Evolutionary conservation across 768 basidiomycete genomes (phyloP).

Genomic region (Mycena venus): DNA sequence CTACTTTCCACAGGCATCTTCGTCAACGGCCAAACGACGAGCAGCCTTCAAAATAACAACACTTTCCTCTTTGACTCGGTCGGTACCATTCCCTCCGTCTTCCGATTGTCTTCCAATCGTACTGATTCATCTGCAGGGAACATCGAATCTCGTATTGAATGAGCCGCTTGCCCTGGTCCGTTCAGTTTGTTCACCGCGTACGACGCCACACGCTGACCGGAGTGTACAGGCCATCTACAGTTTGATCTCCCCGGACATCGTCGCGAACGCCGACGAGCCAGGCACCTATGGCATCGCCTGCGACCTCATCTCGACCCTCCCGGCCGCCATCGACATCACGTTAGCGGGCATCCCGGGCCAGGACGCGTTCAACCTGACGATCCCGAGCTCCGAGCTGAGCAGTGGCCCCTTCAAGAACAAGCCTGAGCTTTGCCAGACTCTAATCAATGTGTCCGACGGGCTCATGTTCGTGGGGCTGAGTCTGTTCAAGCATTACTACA

Average conservation of each 20-base stretch:
- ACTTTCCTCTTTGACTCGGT: conserved; percentile 67
- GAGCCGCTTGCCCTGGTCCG: conserved; percentile 44
- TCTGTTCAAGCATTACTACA: conserved; percentile 55
- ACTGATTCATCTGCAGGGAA: neutral
- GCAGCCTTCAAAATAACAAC: conserved; percentile 52
- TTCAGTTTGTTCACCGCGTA: neutral
- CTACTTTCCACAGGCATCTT: conserved; percentile 42
- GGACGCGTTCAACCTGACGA: conserved; percentile 49
- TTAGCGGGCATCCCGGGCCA: conserved; percentile 46
- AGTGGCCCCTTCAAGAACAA: conserved; percentile 52
- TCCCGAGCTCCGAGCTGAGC: conserved; percentile 53
- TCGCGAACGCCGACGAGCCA: conserved; percentile 46
- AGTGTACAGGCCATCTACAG: conserved; percentile 47
- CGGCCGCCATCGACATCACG: conserved; percentile 49
- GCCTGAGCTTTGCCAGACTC: conserved; percentile 50
- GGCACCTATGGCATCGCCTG: conserved; percentile 53
- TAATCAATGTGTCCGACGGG: conserved; percentile 50
- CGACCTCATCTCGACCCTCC: conserved; percentile 42
- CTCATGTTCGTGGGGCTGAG: conserved; percentile 47
- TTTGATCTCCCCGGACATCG: conserved; percentile 51
- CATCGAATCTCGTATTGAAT: conserved; percentile 46
- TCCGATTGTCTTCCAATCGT: too few relatives aligned
- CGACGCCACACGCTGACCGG: neutral
- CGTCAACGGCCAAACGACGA: conserved; percentile 66
- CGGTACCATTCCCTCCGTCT: too few relatives aligned